Base-by-base conservation (phyloP, 1,284 basidiomycete species). In the Puccinia novopanici region DNA sequence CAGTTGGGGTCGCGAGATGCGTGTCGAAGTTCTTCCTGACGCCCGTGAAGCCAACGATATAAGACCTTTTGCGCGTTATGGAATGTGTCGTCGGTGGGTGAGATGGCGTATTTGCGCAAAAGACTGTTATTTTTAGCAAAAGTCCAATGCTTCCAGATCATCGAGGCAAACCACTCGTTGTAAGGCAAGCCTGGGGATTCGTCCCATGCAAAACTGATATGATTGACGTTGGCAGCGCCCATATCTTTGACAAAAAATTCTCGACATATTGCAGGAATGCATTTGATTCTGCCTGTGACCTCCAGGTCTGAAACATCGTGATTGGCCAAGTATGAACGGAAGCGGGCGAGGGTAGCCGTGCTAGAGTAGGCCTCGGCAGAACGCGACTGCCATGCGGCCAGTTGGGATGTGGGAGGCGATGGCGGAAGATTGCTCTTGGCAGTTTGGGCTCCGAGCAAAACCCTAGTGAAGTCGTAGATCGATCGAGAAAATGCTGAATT, bases 121-220 rank as follows among this genome's bases (percentile, higher is more conserved):
- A 67, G 63, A 30, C 40, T 19, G 30, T 42, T 67, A 45, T 67
- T 67, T 45, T 67, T 40, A 9, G 63, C 37, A 67, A 67, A 67
- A n/a, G 2, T 42, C 63, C 37, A 67, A 67, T 67, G 63, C 24
- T 67, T 67, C 63, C 17, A 67, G 24, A 67, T 67, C 63, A 67
- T 67, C 1, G 8, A 42, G 13, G 63, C 37, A 67, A 67, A 40
- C 63, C 34, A 67, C 42, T 42, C 9, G 63, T 67, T 67, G 37
- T 67, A 67, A n/a, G 63, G 63, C 19, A 40, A 67, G 15, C 24
- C 63, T 42, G 63, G 63, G 40, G 42, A 48, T 67, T 67, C 17
- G 24, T 42, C 63, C 63, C 63, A 67, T n/a, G 63, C 63, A 67
- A 67, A 67, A 27, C 63, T 67, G 19, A 67, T 30, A 48, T 67